phyloP scores from a whole-genome alignment of 495 filamentous ascomycete species.

The Penicillium taxi region DNA sequence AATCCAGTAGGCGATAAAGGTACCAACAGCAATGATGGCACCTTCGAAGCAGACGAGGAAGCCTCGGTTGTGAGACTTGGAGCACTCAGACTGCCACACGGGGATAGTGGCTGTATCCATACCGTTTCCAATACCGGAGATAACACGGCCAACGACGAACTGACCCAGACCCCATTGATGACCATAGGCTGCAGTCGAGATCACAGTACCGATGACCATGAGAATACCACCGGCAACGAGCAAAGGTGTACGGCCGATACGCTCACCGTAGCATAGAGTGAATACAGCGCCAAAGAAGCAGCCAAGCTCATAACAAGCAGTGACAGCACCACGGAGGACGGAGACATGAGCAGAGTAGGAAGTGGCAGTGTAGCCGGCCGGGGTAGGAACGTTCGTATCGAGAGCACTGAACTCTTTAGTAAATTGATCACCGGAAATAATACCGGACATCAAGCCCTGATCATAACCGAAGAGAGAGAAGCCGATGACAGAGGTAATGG shows the following conservation, averaged over 20 bases:
- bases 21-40: slow-evolving; percentile 69
- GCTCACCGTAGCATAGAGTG: slow-evolving; percentile 58
- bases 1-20: slow-evolving; percentile 73
- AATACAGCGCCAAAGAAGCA: slow-evolving; percentile 71
- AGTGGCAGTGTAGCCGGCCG: not conserved
- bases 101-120: slow-evolving; percentile 71
- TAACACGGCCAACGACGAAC: slow-evolving; percentile 62
- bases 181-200: slow-evolving; percentile 52
- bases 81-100: slow-evolving; percentile 70
- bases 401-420: slow-evolving; percentile 58
- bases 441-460: slow-evolving; percentile 68
- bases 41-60: slow-evolving; percentile 79
- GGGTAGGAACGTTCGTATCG: slow-evolving; percentile 19
- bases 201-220: slow-evolving; percentile 68
- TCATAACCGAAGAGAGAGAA: slow-evolving; percentile 72
- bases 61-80: slow-evolving; percentile 63
- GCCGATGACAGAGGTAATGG: slow-evolving; percentile 44
- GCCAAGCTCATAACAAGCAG: slow-evolving; percentile 72
- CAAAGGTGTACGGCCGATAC: slow-evolving; percentile 54
- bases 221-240: slow-evolving; percentile 56
- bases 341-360: slow-evolving; percentile 38
- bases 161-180: slow-evolving; percentile 45
- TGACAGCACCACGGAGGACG: slow-evolving; percentile 70
- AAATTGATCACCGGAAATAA: slow-evolving; percentile 63
- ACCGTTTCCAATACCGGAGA: slow-evolving; percentile 68